These are phyloP conservation scores for Phytophthora quininea DNA, from an alignment of 352 stramenopile species.

Conservation along the genomic window DNA sequence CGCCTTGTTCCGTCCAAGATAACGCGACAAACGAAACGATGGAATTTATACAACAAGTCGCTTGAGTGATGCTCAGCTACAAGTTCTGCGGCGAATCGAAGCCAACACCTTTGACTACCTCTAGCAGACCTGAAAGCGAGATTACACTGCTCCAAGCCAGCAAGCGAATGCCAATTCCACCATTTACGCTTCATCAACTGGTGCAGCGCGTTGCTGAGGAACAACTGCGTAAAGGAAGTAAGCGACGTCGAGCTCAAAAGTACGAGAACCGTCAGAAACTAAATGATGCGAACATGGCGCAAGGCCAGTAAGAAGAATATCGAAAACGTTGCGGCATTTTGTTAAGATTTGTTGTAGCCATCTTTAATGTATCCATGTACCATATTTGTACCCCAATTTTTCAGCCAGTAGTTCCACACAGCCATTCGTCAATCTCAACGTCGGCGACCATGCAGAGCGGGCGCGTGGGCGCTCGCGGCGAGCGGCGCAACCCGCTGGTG, in stretches of 20 bases:
- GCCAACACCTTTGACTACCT: slow-evolving; percentile 1
- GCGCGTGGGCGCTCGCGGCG: slow-evolving; percentile 38
- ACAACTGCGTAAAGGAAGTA: slow-evolving; percentile 32
- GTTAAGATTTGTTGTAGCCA: too few species aligned
- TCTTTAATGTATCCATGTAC: background rate
- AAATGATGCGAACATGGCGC: too few species aligned
- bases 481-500: slow-evolving; percentile 86
- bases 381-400: background rate
- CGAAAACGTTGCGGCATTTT: too few species aligned
- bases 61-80: slow-evolving; percentile 38
- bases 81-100: slow-evolving; percentile 46
- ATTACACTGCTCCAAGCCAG: slow-evolving; percentile 44
- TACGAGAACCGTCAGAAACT: slow-evolving; percentile 12
- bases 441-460: slow-evolving; percentile 60
- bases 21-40: slow-evolving; percentile 16
- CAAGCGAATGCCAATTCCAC: slow-evolving; percentile 39
- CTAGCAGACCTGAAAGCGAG: slow-evolving; percentile 21
- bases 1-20: slow-evolving; percentile 15
- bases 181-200: slow-evolving; percentile 63
- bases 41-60: slow-evolving; percentile 47
- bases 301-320: too few species aligned
- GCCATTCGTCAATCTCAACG: background rate
- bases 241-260: slow-evolving; percentile 28
- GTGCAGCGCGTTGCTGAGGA: slow-evolving; percentile 58
- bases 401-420: slow-evolving; percentile 18